A percentile compares a stretch with the other conserved stretches of the same genome.
Conservation (phyloP, 2,329 filamentous ascomycete species). For the Cladosporium halotolerans region DNA sequence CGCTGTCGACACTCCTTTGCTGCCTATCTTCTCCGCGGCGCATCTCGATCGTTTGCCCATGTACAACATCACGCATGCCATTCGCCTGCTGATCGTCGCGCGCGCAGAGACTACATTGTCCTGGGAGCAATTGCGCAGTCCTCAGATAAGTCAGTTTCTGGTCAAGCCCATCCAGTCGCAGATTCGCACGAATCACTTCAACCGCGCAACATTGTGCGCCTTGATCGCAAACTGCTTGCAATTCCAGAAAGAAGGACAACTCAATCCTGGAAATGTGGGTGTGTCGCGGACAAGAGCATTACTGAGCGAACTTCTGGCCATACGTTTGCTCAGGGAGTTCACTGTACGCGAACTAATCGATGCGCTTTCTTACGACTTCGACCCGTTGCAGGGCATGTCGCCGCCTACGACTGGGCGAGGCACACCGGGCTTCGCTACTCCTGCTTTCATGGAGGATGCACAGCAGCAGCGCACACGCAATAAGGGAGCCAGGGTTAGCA, state of each 20-base stretch:
- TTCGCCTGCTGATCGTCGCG: constrained; percentile 74
- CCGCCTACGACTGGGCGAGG: constrained; percentile 36
- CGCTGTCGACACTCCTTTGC: constrained; percentile 46
- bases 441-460: constrained; percentile 13
- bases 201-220: constrained; percentile 78
- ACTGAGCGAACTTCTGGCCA: constrained; percentile 83
- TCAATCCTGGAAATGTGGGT: constrained; percentile 76
- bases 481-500: constrained; percentile 72
- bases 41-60: constrained; percentile 80
- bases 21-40: constrained; percentile 74
- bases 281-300: constrained; percentile 77
- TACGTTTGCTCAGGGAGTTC: constrained; percentile 86
- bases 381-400: constrained; percentile 76
- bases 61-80: constrained; percentile 84
- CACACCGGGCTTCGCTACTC: constrained; percentile 17
- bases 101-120: constrained; percentile 86
- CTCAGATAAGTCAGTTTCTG: constrained; percentile 90
- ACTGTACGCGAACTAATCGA: constrained; percentile 85
- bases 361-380: constrained; percentile 89
- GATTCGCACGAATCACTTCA: constrained; percentile 76
- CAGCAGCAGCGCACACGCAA: constrained; percentile 42
- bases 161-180: constrained; percentile 93
- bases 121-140: constrained; percentile 93
- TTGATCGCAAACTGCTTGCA: constrained; percentile 91
- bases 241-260: constrained; percentile 79